phyloP scores from a whole-genome alignment of 805 yeast species.

The Lipomyces japonicus region DNA sequence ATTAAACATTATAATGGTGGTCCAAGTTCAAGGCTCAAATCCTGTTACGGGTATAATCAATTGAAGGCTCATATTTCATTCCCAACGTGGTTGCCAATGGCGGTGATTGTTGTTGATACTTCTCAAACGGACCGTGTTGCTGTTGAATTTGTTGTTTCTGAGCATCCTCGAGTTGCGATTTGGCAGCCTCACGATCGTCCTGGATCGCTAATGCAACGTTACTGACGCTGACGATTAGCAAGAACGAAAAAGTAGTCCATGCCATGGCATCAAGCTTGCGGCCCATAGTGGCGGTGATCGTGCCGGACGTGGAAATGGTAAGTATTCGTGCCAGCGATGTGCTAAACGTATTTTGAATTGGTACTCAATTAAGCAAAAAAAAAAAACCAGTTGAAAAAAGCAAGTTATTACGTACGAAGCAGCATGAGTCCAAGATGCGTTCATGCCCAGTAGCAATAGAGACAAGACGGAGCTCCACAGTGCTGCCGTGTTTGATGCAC shows the following conservation, averaged over 20 bases:
- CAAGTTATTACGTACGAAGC: conserved; percentile 7
- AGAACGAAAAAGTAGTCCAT: conserved; percentile 23
- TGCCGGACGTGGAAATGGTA: conserved; percentile 7
- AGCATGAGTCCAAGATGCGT: conserved; percentile 18
- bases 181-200: no score
- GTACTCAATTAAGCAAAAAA: neutral
- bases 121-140: no score
- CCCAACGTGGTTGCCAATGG: no score
- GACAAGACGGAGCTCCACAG: conserved; percentile 18
- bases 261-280: conserved; percentile 24
- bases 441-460: conserved; percentile 19
- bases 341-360: neutral
- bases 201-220: no score
- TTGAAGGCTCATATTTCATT: no score
- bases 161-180: no score
- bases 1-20: no score
- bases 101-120: no score
- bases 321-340: conserved; percentile 9
- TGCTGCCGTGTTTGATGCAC: conserved; percentile 1
- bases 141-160: no score
- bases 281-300: conserved; percentile 15
- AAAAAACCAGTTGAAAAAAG: neutral
- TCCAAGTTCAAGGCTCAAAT: no score
- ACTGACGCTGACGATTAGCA: conserved; percentile 5
- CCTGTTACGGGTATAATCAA: no score